These are phyloP conservation scores for Pelargonium nanum DNA, from an alignment of 345 rosid genomes.

Conservation along the genomic window DNA sequence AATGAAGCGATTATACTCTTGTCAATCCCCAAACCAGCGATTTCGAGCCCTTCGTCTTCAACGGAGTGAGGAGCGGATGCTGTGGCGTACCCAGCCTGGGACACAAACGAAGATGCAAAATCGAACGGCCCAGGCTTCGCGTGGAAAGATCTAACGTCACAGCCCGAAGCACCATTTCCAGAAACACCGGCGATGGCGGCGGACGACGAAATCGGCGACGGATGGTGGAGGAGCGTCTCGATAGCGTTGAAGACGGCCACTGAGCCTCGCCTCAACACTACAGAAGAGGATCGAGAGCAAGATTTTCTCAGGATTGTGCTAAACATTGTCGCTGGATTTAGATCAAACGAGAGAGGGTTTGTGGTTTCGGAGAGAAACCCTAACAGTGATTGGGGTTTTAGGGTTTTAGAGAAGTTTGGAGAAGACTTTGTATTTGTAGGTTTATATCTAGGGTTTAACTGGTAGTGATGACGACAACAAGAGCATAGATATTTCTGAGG, in stretches of 20 bases:
- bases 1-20: constrained; percentile 67
- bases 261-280: background rate
- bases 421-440: background rate
- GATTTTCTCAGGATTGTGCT: background rate
- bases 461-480: background rate
- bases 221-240: background rate
- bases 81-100: background rate
- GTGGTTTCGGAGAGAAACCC: background rate
- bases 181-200: background rate
- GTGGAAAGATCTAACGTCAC: background rate
- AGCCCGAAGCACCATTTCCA: constrained; percentile 27
- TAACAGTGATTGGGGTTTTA: background rate
- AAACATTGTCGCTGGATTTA: background rate
- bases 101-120: background rate
- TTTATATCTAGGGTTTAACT: background rate
- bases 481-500: background rate
- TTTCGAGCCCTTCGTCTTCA: constrained; percentile 59
- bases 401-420: background rate
- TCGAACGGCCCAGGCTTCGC: background rate
- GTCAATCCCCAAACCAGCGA: constrained; percentile 56
- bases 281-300: background rate
- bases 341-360: background rate
- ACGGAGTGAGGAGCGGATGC: constrained; percentile 22
- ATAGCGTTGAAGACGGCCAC: background rate
- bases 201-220: background rate